These are phyloP conservation scores for Eremothecium sinecaudum DNA, from an alignment of 1,139 yeast genomes.

Conservation along the genomic window DNA sequence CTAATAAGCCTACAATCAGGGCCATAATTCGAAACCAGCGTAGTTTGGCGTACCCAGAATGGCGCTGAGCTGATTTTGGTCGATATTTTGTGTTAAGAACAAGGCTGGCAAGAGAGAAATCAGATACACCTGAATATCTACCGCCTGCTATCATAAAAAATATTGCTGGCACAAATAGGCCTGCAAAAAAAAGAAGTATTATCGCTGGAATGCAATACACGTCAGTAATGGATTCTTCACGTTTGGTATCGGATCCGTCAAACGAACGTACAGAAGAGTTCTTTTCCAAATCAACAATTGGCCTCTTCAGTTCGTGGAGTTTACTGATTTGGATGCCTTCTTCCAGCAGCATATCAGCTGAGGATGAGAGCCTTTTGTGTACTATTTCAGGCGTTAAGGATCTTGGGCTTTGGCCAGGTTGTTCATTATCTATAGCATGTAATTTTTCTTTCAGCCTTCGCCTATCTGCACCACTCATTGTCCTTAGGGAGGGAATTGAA, in stretches of 20 bases:
- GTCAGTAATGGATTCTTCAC: slow-evolving; percentile 14
- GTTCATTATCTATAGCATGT: neutral
- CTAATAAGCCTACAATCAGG: slow-evolving; percentile 16
- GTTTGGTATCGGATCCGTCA: too few species aligned
- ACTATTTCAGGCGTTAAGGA: too few species aligned
- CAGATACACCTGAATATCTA: slow-evolving; percentile 13
- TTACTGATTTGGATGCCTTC: too few species aligned
- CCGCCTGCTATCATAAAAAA: slow-evolving; percentile 22
- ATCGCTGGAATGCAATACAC: slow-evolving; percentile 18
- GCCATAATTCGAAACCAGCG: slow-evolving; percentile 19
- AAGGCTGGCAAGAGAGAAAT: slow-evolving; percentile 18
- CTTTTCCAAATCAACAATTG: too few species aligned
- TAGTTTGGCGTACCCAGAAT: slow-evolving; percentile 22
- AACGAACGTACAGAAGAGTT: too few species aligned
- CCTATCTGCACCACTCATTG: neutral
- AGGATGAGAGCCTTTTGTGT: too few species aligned
- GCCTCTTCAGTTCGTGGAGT: too few species aligned
- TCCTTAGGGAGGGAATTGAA: neutral
- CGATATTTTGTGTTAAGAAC: slow-evolving; percentile 19
- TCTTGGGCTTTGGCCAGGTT: neutral
- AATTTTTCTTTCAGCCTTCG: neutral
- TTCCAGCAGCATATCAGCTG: too few species aligned
- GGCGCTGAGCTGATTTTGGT: slow-evolving; percentile 18
- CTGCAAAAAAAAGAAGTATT: slow-evolving; percentile 8
- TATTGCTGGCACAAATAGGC: slow-evolving; percentile 20